A percentile compares a stretch with the other conserved stretches of the same genome.
Conservation (phyloP, 169 alveolate species). For the Toxoplasma gondii region DNA sequence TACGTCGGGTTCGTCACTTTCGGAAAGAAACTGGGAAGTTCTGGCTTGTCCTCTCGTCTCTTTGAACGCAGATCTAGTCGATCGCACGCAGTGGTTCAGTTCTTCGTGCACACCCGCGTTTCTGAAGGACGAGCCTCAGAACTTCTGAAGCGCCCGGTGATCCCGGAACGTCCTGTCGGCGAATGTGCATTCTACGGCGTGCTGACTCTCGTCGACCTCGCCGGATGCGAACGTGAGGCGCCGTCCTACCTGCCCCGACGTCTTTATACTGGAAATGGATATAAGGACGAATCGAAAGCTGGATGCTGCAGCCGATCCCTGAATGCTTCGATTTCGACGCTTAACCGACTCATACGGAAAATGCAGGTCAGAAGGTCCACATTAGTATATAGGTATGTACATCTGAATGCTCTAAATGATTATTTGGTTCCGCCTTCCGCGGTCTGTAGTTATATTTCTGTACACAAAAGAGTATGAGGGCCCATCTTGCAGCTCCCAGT, state of each 20-base stretch:
- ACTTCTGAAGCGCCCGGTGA: background rate
- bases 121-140: background rate
- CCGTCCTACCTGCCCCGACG: background rate
- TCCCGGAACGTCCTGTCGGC: background rate
- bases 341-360: slow-evolving; percentile 56
- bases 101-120: slow-evolving; percentile 35
- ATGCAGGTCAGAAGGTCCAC: slow-evolving; percentile 40
- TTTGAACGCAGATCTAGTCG: slow-evolving; percentile 40
- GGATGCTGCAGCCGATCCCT: slow-evolving; percentile 17
- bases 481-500: too few species aligned
- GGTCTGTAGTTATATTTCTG: too few species aligned
- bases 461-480: too few species aligned
- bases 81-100: slow-evolving; percentile 58
- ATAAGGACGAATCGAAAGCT: background rate
- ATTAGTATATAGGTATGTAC: background rate
- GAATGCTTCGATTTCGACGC: slow-evolving; percentile 43
- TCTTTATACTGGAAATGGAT: background rate
- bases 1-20: too few species aligned
- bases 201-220: slow-evolving; percentile 54
- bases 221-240: slow-evolving; percentile 50
- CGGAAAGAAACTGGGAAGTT: background rate
- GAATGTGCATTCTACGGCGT: slow-evolving; percentile 24
- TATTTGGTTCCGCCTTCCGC: too few species aligned
- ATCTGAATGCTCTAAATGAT: background rate
- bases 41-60: background rate